Conservation (phyloP, 2,329 filamentous ascomycete genomes). For the Lasiodiplodia sp. region DNA sequence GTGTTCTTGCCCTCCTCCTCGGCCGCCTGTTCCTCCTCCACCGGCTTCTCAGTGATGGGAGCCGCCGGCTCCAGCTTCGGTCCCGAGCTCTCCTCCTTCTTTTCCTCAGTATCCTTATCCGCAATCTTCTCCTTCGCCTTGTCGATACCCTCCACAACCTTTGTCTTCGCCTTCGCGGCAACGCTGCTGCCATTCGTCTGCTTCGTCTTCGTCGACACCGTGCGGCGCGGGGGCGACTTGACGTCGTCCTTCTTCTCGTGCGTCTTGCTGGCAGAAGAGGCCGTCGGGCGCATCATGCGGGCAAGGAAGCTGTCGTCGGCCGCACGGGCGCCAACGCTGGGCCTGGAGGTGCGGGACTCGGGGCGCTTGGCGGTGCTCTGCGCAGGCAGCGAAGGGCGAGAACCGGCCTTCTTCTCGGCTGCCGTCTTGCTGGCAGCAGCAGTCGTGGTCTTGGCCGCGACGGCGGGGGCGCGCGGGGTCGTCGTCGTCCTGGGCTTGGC, state of each 20-base stretch:
- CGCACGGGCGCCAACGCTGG: constrained; percentile 40
- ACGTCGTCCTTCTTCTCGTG: constrained; percentile 63
- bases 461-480: constrained; percentile 37
- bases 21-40: constrained; percentile 20
- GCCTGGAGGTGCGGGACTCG: constrained; percentile 52
- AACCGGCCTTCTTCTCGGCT: constrained; percentile 43
- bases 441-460: constrained; percentile 39
- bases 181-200: constrained; percentile 36
- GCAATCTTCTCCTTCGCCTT: constrained; percentile 45
- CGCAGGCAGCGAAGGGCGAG: constrained; percentile 48
- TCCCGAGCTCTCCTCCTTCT: constrained; percentile 12
- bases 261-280: constrained; percentile 71
- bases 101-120: constrained; percentile 16
- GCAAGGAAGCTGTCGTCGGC: constrained; percentile 76
- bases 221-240: constrained; percentile 47
- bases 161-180: constrained; percentile 46
- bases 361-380: constrained; percentile 56
- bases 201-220: constrained; percentile 33
- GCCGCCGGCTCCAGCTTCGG: constrained; percentile 21
- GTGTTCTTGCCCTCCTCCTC: constrained; percentile 23
- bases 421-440: constrained; percentile 40
- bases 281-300: constrained; percentile 82
- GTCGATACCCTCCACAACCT: constrained; percentile 43
- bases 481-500: constrained; percentile 50
- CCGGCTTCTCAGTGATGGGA: constrained; percentile 21